Evolutionary conservation across 768 basidiomycete species (phyloP), one percentile per base, ranked within the genome.

Genomic region (Chiua virens): DNA sequence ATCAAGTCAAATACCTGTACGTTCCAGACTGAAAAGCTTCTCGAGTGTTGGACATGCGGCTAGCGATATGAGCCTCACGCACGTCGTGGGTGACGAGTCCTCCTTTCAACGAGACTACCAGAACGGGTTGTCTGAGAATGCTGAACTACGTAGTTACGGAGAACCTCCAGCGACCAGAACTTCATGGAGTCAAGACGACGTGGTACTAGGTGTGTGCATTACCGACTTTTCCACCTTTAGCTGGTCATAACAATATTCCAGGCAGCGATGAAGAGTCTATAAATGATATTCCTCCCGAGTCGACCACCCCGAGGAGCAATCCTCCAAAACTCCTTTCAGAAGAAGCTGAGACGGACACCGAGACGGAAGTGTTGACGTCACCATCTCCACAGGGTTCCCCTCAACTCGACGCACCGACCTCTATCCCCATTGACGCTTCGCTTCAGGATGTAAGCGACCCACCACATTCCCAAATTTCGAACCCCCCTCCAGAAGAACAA

Each of bases 1-100:
- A 17, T 53, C 66, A 8, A 79, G 78, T 47, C 69, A 73, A 27
- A 79, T 82, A 47, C 79, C 80, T 14, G 69, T 78, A 5, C 70
- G 70, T 21, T 70, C 78, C 17, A 69, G 73, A 18, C 57, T 65
- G 45, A 76, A 75, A 57, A 54, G 49, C 6, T 60, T 53, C 42
- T 61, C 54, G n/a, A 52, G 42, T 39, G 37, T 53, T 42, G 50
- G 53, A 14, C 52, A 63, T 18, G 57, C 37, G 8, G 30, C 55
- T 4, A 66, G 56, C 15, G 54, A 59, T 50, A 54, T 53, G 49
- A 65, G 59, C 20, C 11, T 68, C 38, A 66, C 66, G 4, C 40
- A 57, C n/a, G 45, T 58, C 41, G 59, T 55, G 36, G 55, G 52
- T 30, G 62, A 61, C 18, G 66, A 59, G 18, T 56, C 51, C n/a